Conservation (phyloP, 1,284 basidiomycete genomes). For the Moesziomyces sp. region DNA sequence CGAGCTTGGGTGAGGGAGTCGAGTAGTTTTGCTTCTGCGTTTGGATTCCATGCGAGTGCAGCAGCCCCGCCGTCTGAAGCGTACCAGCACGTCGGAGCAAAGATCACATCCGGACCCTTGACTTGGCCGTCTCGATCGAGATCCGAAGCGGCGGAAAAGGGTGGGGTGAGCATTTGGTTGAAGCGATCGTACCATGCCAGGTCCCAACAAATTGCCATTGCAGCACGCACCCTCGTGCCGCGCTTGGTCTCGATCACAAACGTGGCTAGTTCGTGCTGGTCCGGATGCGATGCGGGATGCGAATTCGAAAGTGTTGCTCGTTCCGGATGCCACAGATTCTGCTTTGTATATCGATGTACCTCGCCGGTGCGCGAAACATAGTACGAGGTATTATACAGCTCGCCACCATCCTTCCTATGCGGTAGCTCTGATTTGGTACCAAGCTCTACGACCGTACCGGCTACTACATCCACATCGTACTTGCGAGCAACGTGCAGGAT, state of each 20-base stretch:
- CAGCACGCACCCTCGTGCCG: conserved; percentile 48
- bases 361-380: conserved; percentile 54
- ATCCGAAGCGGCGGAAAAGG: conserved; percentile 13
- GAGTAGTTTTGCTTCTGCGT: conserved; percentile 54
- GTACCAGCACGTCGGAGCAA: conserved; percentile 66
- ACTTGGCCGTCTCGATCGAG: conserved; percentile 37
- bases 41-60: conserved; percentile 56
- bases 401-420: conserved; percentile 4
- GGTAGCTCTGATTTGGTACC: conserved; percentile 16
- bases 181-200: conserved; percentile 61
- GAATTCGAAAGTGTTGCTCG: conserved; percentile 49
- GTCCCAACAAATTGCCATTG: conserved; percentile 66
- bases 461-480: conserved; percentile 62
- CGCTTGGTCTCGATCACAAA: conserved; percentile 61
- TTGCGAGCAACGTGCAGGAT: conserved; percentile 45
- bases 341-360: conserved; percentile 63
- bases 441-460: conserved; percentile 62
- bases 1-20: conserved; percentile 50
- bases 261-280: conserved; percentile 34
- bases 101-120: conserved; percentile 61
- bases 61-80: conserved; percentile 57
- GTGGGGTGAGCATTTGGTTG: conserved; percentile 47
- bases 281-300: conserved; percentile 49
- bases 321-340: conserved; percentile 66
- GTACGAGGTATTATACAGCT: conserved; percentile 65